Percentiles rank a stretch among this genome's conserved stretches.
Conservation (phyloP, 768 basidiomycete genomes). For the Panaeolus papilionaceus region DNA sequence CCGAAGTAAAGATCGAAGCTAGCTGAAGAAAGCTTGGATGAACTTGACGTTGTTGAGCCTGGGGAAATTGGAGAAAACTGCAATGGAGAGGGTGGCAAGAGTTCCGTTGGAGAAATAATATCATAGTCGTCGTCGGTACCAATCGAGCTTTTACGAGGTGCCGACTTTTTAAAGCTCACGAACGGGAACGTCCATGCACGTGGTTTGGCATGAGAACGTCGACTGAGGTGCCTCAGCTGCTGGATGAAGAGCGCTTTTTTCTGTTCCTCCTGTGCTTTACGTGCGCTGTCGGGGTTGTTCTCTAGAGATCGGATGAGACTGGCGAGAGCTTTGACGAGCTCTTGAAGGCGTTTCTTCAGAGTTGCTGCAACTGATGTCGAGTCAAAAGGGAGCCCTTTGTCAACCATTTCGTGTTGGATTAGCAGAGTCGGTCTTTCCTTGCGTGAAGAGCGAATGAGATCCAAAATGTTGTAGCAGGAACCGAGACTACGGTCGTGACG, state of each 20-base stretch:
- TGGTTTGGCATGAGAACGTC: neutral
- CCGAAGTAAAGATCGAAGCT: slow-evolving; percentile 1
- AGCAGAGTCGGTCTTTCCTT: slow-evolving; percentile 48
- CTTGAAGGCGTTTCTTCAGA: neutral
- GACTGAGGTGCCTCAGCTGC: neutral
- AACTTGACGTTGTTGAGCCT: neutral
- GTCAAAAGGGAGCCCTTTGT: slow-evolving; percentile 31
- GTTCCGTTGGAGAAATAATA: neutral
- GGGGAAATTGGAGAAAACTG: no score
- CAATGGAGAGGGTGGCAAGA: no score
- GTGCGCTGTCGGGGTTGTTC: neutral
- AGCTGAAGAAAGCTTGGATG: neutral
- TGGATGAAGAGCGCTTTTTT: neutral
- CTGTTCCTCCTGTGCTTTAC: neutral
- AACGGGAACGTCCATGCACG: neutral
- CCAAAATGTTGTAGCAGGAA: slow-evolving; percentile 49
- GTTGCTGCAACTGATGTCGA: neutral
- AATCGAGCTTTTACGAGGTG: neutral
- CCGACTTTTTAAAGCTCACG: neutral
- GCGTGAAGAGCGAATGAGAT: slow-evolving; percentile 40
- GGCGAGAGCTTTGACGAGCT: neutral
- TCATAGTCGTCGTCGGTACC: neutral
- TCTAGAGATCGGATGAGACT: neutral
- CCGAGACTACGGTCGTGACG: slow-evolving; percentile 47
- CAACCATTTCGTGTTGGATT: slow-evolving; percentile 59